A percentile compares a stretch with the other conserved stretches of the same genome.
phyloP scores from a whole-genome alignment of 2,329 filamentous ascomycete species.

The Xylariales sp. region DNA sequence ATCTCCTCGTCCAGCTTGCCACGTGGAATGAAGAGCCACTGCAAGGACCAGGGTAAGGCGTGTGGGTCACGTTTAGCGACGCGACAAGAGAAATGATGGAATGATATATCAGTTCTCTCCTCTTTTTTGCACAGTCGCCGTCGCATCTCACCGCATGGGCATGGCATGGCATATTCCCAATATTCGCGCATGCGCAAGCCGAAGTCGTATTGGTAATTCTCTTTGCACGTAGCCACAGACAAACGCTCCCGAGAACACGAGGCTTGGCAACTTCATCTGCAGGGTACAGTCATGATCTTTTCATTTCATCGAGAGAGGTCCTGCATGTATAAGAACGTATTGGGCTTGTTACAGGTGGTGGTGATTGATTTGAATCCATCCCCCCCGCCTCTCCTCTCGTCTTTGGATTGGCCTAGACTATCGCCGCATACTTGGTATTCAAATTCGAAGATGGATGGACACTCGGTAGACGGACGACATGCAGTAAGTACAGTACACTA shows the following conservation, averaged over 20 bases:
- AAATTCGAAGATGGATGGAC: not conserved
- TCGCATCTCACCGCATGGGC: constrained; percentile 22
- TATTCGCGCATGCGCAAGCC: constrained; percentile 12
- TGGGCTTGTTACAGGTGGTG: constrained; percentile 8
- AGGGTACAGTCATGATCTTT: constrained; percentile 1
- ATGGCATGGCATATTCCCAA: not conserved
- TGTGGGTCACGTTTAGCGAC: constrained; percentile 22
- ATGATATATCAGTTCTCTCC: constrained; percentile 25
- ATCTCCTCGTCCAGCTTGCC: constrained; percentile 29
- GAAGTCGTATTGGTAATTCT: constrained; percentile 7
- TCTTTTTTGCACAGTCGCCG: constrained; percentile 3
- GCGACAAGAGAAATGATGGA: not conserved
- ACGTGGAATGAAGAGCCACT: constrained; percentile 34
- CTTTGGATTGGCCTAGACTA: not conserved
- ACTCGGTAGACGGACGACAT: not conserved
- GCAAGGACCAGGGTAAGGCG: constrained; percentile 30
- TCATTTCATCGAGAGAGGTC: not conserved
- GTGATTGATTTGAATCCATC: too few relatives aligned
- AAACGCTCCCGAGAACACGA: constrained; percentile 10
- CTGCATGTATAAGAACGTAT: not conserved
- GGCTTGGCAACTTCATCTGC: constrained; percentile 7
- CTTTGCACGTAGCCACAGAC: constrained; percentile 1
- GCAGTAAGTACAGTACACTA: not conserved
- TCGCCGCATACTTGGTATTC: not conserved
- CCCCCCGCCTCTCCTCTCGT: not conserved